phyloP scores from a whole-genome alignment of 257 asterid species.

The Echites panduratus region DNA sequence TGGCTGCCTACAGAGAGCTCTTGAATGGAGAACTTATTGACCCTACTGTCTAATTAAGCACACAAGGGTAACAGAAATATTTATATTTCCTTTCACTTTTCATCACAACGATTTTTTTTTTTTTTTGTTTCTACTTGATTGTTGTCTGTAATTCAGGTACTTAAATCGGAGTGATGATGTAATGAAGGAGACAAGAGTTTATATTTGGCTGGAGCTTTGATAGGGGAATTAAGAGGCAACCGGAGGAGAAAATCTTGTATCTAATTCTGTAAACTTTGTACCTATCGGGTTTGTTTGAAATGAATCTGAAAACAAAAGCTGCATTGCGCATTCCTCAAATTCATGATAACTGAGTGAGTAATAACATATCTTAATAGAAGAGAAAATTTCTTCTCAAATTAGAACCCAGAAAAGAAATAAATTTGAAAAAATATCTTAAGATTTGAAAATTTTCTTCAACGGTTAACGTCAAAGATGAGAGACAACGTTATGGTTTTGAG shows the following conservation, averaged over 20 bases:
- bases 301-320: not conserved
- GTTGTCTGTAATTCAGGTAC: not conserved
- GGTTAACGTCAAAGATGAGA: too few species aligned
- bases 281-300: constrained; percentile 1
- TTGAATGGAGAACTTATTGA: constrained; percentile 86
- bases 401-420: too few species aligned
- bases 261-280: constrained; percentile 2
- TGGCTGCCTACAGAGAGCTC: constrained; percentile 92
- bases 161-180: not conserved
- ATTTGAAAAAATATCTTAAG: too few species aligned
- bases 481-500: too few species aligned
- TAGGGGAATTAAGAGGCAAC: not conserved
- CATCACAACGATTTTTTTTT: too few species aligned
- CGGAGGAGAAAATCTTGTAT: not conserved
- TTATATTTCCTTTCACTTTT: too few species aligned
- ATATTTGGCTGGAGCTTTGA: not conserved
- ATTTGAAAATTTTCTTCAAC: too few species aligned
- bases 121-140: too few species aligned
- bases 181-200: not conserved
- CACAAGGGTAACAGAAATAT: too few species aligned
- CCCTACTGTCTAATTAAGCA: constrained; percentile 45
- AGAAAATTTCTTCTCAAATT: too few species aligned
- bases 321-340: not conserved
- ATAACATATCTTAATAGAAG: too few species aligned
- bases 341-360: too few species aligned